These are phyloP conservation scores for Zygosaccharomyces sapae DNA, from an alignment of 1,139 yeast genomes.

Conservation along the genomic window DNA sequence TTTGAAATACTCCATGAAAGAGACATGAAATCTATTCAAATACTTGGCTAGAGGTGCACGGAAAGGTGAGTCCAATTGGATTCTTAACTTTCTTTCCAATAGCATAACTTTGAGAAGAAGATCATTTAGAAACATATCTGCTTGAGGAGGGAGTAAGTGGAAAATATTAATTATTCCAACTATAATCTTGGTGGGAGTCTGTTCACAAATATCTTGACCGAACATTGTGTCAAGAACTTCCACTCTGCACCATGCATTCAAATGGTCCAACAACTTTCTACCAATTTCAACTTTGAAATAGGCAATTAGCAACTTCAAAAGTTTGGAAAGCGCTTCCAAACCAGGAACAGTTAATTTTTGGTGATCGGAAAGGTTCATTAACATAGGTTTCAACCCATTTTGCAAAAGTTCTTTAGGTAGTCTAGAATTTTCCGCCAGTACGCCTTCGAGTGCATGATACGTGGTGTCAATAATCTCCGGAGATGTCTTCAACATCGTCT, in stretches of 20 bases:
- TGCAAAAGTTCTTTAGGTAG: constrained; percentile 90
- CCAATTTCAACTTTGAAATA: constrained; percentile 98
- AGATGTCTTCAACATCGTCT: constrained; percentile 82
- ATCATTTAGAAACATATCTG: constrained; percentile 87
- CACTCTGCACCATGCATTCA: constrained; percentile 96
- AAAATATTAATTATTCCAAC: constrained; percentile 89
- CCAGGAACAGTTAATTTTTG: constrained; percentile 86
- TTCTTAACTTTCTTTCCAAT: constrained; percentile 77
- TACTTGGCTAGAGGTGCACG: constrained; percentile 85
- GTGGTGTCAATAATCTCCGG: constrained; percentile 91
- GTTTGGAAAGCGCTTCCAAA: constrained; percentile 81
- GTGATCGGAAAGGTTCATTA: constrained; percentile 91
- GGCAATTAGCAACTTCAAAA: constrained; percentile 79
- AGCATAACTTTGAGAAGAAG: constrained; percentile 69
- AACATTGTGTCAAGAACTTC: constrained; percentile 47
- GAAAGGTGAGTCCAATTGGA: constrained; percentile 86
- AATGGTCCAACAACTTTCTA: constrained; percentile 82
- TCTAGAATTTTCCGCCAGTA: constrained; percentile 79
- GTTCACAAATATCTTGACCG: constrained; percentile 49
- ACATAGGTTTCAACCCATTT: constrained; percentile 90
- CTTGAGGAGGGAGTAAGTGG: constrained; percentile 87
- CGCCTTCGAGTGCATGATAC: constrained; percentile 77
- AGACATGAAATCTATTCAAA: constrained; percentile 74
- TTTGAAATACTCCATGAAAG: constrained; percentile 67
- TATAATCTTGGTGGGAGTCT: constrained; percentile 77